These are phyloP conservation scores for Paraphoma chrysanthemicola DNA, from an alignment of 2,329 filamentous ascomycete genomes.

Conservation along the genomic window DNA sequence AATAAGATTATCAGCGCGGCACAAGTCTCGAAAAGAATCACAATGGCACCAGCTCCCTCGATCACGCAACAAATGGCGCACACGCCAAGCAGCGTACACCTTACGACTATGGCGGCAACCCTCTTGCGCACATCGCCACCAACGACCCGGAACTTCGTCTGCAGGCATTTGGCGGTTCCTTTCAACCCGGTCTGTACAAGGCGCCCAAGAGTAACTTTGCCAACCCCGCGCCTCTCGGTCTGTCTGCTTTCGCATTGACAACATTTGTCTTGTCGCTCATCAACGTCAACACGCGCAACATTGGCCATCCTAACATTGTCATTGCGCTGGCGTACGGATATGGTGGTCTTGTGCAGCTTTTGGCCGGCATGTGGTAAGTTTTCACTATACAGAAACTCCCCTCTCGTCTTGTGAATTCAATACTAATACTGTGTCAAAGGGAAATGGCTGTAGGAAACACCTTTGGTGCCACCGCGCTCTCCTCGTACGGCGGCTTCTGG, in stretches of 20 bases:
- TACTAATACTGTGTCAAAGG: slow-evolving; percentile 32
- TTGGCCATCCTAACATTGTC: slow-evolving; percentile 55
- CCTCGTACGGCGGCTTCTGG: slow-evolving; percentile 69
- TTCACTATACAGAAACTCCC: too few relatives aligned
- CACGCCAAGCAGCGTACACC: slow-evolving; percentile 50
- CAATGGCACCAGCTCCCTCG: slow-evolving; percentile 44
- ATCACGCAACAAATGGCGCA: slow-evolving; percentile 49
- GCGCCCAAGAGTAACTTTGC: slow-evolving; percentile 57
- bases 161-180: slow-evolving; percentile 59
- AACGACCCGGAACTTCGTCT: slow-evolving; percentile 56
- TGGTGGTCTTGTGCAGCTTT: slow-evolving; percentile 59
- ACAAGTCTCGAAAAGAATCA: slow-evolving; percentile 31
- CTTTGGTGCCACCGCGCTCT: slow-evolving; percentile 67
- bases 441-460: slow-evolving; percentile 67
- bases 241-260: slow-evolving; percentile 70
- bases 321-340: slow-evolving; percentile 58
- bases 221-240: slow-evolving; percentile 67
- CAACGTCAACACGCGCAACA: slow-evolving; percentile 54
- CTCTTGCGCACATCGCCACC: slow-evolving; percentile 58
- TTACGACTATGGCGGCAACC: slow-evolving; percentile 61
- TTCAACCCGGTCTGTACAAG: slow-evolving; percentile 59
- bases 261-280: slow-evolving; percentile 66
- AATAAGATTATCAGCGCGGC: slow-evolving; percentile 24
- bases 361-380: slow-evolving; percentile 64
- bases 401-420: too few relatives aligned